Evolutionary conservation across 768 basidiomycete species (phyloP), one percentile per base, ranked within the genome.

Genomic region (Amanita polypyramis): DNA sequence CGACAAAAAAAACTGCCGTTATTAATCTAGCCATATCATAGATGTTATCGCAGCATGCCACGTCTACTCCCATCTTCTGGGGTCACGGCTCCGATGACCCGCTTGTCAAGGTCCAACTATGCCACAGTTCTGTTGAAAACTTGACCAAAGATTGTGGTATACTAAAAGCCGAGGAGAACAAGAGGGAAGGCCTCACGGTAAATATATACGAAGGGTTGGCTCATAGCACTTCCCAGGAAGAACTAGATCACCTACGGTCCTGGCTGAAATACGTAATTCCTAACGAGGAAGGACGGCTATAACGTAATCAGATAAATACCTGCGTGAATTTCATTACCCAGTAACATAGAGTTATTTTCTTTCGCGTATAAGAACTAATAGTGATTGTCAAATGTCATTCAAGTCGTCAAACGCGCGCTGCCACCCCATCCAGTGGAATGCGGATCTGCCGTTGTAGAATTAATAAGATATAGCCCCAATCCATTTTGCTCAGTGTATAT

Each of bases 71-170:
- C 1, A 71, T 94, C 23, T 94, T 95, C 65, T 87, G 87, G 80
- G 93, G 85, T 10, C 87, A 92, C 53, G 92, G 92, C 19, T 74
- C 70, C 5, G 70, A 62, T 12, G 93, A 97, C 65, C 80, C 77
- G 5, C 70, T 95, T 19, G 82, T 96, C 46, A 72, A 71, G 49
- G 71, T 70, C 55, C 53, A 71, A 21, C 69, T 79, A 43, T 77
- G 78, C 19, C 60, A 71, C 46, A 62, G 62, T 42, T 85, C 86
- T 6, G 65, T 73, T 32, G 72, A 79, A 5, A 74, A 75, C 50
- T 65, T 94, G 37, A 74, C 70, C 30, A 60, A 68, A 11, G 55
- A 72, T 12, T 58, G 88, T 34, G 77, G 79, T 12, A 67, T 85
- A 47, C 68, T 70, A 15, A 58, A 59, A 5, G 69, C 68, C 21